phyloP scores from a whole-genome alignment of 176 grass and related monocot genomes.

The Lolium multiflorum region DNA sequence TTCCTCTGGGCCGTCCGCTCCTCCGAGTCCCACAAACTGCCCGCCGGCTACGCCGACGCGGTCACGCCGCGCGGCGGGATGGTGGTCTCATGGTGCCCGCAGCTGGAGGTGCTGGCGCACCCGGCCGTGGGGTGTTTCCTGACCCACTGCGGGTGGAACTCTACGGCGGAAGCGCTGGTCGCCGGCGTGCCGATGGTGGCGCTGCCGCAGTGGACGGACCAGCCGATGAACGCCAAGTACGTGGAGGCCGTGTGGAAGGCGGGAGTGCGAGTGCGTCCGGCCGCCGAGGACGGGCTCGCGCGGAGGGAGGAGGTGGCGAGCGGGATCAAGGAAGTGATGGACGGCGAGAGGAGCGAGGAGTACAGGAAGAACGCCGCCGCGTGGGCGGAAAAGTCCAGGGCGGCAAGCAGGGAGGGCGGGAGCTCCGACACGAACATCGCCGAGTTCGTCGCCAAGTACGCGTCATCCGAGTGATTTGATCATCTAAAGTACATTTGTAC shows the following conservation, averaged over 20 bases:
- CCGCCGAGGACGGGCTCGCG: constrained; percentile 30
- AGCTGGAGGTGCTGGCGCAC: constrained; percentile 78
- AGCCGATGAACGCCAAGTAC: constrained; percentile 86
- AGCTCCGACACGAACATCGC: constrained; percentile 75
- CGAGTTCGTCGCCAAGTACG: constrained; percentile 65
- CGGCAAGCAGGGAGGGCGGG: constrained; percentile 50
- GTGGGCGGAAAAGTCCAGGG: constrained; percentile 54
- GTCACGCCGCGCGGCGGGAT: constrained; percentile 35
- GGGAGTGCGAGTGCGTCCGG: constrained; percentile 52
- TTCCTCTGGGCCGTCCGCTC: constrained; percentile 80
- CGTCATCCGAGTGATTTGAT: background rate
- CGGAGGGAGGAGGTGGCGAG: constrained; percentile 51
- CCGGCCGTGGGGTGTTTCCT: constrained; percentile 73
- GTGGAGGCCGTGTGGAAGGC: constrained; percentile 69
- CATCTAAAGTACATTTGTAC: too few relatives aligned
- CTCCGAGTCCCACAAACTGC: constrained; percentile 67
- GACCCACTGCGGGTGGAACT: constrained; percentile 95
- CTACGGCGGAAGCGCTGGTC: constrained; percentile 56
- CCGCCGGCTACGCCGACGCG: background rate
- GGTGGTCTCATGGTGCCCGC: constrained; percentile 72
- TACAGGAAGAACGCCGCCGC: constrained; percentile 49
- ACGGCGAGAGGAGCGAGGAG: constrained; percentile 51
- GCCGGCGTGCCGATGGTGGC: constrained; percentile 53
- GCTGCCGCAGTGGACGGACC: constrained; percentile 78
- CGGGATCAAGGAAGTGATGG: constrained; percentile 46